Evolutionary conservation across 129 eudicot genomes (phyloP).

Genomic region (Artemisia tridentata): DNA sequence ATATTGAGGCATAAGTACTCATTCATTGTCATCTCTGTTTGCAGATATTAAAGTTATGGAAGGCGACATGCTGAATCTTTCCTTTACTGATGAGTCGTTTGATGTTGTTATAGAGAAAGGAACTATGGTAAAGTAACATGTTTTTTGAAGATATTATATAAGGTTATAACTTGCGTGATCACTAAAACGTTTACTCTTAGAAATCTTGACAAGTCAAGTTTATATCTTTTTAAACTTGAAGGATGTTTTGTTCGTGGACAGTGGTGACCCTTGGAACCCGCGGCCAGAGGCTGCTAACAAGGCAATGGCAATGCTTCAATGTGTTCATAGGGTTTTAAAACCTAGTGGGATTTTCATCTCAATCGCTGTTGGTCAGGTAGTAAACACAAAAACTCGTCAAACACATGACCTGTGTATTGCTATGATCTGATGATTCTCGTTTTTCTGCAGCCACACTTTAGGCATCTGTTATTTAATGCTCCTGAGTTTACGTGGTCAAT

Average conservation of each 20-base stretch:
- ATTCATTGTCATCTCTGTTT: constrained; percentile 17
- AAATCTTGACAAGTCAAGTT: constrained; percentile 28
- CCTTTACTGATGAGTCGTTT: constrained; percentile 69
- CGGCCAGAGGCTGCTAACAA: constrained; percentile 52
- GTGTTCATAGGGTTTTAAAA: constrained; percentile 83
- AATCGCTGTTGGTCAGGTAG: constrained; percentile 95
- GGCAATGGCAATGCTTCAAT: constrained; percentile 87
- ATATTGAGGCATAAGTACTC: neutral
- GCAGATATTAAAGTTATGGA: constrained; percentile 76
- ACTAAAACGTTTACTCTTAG: constrained; percentile 5
- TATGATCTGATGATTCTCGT: constrained; percentile 3
- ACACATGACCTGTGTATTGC: neutral
- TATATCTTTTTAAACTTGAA: constrained; percentile 49
- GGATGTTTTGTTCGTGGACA: constrained; percentile 99
- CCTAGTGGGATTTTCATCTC: constrained; percentile 84
- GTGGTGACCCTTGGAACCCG: constrained; percentile 99
- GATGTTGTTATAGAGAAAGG: constrained; percentile 98
- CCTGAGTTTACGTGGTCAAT: constrained; percentile 85
- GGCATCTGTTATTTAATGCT: constrained; percentile 73
- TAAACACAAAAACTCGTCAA: neutral
- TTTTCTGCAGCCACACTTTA: constrained; percentile 81
- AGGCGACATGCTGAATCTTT: constrained; percentile 89
- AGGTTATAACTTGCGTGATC: neutral
- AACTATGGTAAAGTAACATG: constrained; percentile 62
- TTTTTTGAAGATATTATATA: constrained; percentile 11